phyloP scores from a whole-genome alignment of 2,329 filamentous ascomycete genomes.

The Phialophora chinensis region DNA sequence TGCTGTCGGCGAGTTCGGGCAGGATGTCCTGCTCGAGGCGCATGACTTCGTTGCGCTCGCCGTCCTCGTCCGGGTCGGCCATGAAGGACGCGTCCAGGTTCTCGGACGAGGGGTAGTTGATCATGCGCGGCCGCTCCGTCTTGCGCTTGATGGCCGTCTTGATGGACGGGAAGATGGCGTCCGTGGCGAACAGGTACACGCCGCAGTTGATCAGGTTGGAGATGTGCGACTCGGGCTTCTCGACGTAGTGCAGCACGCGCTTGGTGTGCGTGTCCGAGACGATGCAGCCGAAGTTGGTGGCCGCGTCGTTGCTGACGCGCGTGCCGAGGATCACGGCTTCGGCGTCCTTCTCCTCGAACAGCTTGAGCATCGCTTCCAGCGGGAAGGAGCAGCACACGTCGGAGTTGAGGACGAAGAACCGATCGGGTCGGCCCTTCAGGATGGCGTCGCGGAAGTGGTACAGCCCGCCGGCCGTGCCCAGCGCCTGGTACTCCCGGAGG shows the following conservation, averaged over 20 bases:
- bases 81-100: slow-evolving; percentile 77
- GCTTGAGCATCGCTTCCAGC: slow-evolving; percentile 89
- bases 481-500: slow-evolving; percentile 93
- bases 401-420: slow-evolving; percentile 96
- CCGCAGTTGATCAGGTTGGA: slow-evolving; percentile 99
- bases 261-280: slow-evolving; percentile 92
- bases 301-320: slow-evolving; percentile 85
- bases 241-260: slow-evolving; percentile 96
- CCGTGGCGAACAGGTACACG: slow-evolving; percentile 95
- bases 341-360: slow-evolving; percentile 93
- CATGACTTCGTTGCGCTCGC: slow-evolving; percentile 81
- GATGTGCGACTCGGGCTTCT: slow-evolving; percentile 97
- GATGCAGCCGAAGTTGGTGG: slow-evolving; percentile 96
- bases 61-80: slow-evolving; percentile 75
- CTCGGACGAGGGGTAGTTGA: slow-evolving; percentile 95
- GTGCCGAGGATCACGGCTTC: slow-evolving; percentile 97
- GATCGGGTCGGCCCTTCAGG: slow-evolving; percentile 90
- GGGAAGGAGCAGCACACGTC: slow-evolving; percentile 99
- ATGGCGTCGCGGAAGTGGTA: slow-evolving; percentile 99
- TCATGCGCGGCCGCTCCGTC: slow-evolving; percentile 83
- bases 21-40: slow-evolving; percentile 97
- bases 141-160: slow-evolving; percentile 93
- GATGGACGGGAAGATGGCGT: slow-evolving; percentile 96
- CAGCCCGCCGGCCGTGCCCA: slow-evolving; percentile 93
- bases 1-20: slow-evolving; percentile 92